Evolutionary conservation across 2,329 filamentous ascomycete genomes (phyloP), one percentile per base, ranked within the genome.

Genomic region (Colletotrichum coccodes): DNA sequence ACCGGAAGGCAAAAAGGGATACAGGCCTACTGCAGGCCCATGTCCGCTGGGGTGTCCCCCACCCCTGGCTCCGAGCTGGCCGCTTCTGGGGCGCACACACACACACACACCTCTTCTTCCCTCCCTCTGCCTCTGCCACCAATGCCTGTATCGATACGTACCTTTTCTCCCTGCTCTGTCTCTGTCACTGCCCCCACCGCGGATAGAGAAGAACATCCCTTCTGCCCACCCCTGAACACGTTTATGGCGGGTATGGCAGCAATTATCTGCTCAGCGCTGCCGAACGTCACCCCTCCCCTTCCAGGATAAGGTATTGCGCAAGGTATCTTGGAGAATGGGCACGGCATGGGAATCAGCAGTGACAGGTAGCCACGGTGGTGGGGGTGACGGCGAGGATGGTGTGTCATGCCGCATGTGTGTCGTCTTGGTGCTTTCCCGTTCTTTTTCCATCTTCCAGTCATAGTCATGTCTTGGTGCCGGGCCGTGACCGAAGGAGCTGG

Each of bases 21-120:
- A 57, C 57, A 54, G 57, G 57, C 47, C 63, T 49, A 65, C 54
- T 65, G 62, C 47, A 65, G 56, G 62, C 64, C 59, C 59, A 52
- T 38, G 34, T 16, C 38, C 50, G 34, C 42, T 23, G 36, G 59
- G 64, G 44, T 32, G 8, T 6, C 6, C 11, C 21, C 42, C 44
- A 14, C 53, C 59, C 34, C 58, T 56, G 49, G 63, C 57, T 63
- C 44, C 59, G 23, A 50, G 36, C 34, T 32, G 52, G 36, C 60
- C 44, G 59, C 60, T 58, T 46, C 64, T 67, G 64, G 46, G 59
- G 52, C 64, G 63, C 64, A 63, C 64, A 28, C 34, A 44, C 36
- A 38, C 38, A 60, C 34, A 36, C 28, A 14, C 36, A 21, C 21
- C 32, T 61, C 26, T 47, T 68, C 36, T 26, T 62, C 57, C 30